phyloP scores from a whole-genome alignment of 2,329 filamentous ascomycete genomes.

The Cercospora janseana region DNA sequence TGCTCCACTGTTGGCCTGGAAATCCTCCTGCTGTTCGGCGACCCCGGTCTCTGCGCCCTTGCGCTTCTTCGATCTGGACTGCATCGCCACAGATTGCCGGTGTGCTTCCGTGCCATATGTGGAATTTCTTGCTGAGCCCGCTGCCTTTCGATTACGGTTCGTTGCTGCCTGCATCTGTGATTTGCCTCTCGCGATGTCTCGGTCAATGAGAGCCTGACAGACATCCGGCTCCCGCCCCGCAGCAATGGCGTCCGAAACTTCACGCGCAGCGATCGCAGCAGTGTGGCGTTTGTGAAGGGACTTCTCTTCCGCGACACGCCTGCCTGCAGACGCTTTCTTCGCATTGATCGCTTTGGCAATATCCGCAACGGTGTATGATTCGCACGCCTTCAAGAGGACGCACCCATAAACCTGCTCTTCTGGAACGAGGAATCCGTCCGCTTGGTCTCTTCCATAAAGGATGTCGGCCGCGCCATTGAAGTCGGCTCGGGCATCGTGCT shows the following conservation, averaged over 20 bases:
- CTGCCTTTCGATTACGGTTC: not conserved
- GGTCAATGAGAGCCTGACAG: not conserved
- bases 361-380: not conserved
- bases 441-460: not conserved
- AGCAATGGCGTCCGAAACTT: not conserved
- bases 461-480: not conserved
- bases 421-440: not conserved
- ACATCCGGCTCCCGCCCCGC: not conserved
- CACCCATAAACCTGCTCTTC: not conserved
- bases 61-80: no score
- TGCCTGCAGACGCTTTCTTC: not conserved
- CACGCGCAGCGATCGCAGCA: not conserved
- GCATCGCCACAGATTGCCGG: no score
- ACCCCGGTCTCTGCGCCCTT: no score
- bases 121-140: not conserved
- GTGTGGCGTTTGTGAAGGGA: not conserved
- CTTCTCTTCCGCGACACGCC: not conserved
- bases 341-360: not conserved
- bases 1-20: no score
- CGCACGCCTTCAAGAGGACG: not conserved
- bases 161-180: not conserved
- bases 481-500: not conserved
- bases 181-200: not conserved
- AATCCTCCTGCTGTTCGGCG: no score
- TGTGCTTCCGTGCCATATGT: not conserved